Base-by-base conservation (phyloP, 2,329 filamentous ascomycete genomes). In the Fusarium brachygibbosum region DNA sequence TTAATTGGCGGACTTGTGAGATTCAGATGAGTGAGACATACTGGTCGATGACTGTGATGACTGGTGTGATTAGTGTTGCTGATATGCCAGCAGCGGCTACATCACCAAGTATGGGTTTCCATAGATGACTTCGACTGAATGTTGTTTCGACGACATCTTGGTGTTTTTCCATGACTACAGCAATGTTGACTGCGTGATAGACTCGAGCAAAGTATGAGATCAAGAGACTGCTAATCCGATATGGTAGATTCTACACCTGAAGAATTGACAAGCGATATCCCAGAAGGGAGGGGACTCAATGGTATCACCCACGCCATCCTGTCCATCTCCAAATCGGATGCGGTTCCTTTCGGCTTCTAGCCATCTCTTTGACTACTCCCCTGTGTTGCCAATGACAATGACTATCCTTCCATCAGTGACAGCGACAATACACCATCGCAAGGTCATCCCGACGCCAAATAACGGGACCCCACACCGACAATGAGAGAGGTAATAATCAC, bases 11-110 rank as follows among this genome's bases (percentile, higher is more conserved):
- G 2, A 14, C 28, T n/a, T 12, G 2, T n/a, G 4, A 4, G 16
- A 12, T 19, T 17, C 6, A 0, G 11, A 11, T 6, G 28, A 23
- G 0, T 31, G 19, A 25, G 16, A 46, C 63, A 16, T 48, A 74
- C 75, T 68, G 68, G 41, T 77, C 76, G 10, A 77, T 75, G 2
- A 77, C 56, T 3, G 76, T 72, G 14, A 77, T 69, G 11, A 71
- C 55, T 8, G 76, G 76, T 12, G 76, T 67, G 10, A 77, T 71
- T 31, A 77, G 16, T 3, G 73, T 68, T 41, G 76, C 75, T 28
- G 76, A 77, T 10, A 77, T 31, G 11, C 52, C 65, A 1, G 73
- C 75, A 0, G 76, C 72, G 16, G 70, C 58, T 9, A 75, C n/a
- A 23, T 77, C 76, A 4, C 73, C 72, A 6, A 69, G 40, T 6